Evolutionary conservation across 257 asterid species (phyloP).

Genomic region (Solanum medicagineum): DNA sequence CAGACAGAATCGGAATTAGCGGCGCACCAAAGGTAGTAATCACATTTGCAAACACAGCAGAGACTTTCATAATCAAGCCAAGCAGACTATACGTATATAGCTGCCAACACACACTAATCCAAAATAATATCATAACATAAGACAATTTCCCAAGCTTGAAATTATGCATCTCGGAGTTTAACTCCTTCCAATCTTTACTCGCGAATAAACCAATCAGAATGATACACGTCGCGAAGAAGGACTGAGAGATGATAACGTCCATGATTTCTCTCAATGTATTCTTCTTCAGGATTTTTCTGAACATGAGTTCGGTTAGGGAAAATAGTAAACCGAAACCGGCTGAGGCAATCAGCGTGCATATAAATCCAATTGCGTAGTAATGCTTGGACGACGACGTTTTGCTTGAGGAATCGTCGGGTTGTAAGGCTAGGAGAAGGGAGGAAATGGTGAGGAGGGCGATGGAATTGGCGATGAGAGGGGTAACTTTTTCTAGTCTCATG

Average conservation of each 20-base stretch:
- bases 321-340: constrained; percentile 15
- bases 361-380: constrained; percentile 11
- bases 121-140: constrained; percentile 14
- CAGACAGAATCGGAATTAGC: constrained; percentile 44
- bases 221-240: constrained; percentile 13
- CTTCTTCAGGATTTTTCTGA: constrained; percentile 8
- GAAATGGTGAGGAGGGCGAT: constrained; percentile 29
- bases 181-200: constrained; percentile 25
- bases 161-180: constrained; percentile 19
- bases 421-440: constrained; percentile 9
- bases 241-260: constrained; percentile 12
- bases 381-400: neutral
- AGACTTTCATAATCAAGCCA: constrained; percentile 20
- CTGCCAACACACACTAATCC: constrained; percentile 29
- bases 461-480: constrained; percentile 19
- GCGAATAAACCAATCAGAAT: constrained; percentile 11
- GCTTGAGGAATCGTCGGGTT: constrained; percentile 4
- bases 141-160: constrained; percentile 16
- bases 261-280: neutral
- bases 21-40: constrained; percentile 51
- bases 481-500: constrained; percentile 23
- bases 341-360: constrained; percentile 21
- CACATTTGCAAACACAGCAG: constrained; percentile 58
- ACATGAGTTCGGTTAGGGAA: constrained; percentile 9
- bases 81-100: constrained; percentile 18